Base-by-base conservation (phyloP, 2,329 filamentous ascomycete species). In the Penicillium vulpinum region DNA sequence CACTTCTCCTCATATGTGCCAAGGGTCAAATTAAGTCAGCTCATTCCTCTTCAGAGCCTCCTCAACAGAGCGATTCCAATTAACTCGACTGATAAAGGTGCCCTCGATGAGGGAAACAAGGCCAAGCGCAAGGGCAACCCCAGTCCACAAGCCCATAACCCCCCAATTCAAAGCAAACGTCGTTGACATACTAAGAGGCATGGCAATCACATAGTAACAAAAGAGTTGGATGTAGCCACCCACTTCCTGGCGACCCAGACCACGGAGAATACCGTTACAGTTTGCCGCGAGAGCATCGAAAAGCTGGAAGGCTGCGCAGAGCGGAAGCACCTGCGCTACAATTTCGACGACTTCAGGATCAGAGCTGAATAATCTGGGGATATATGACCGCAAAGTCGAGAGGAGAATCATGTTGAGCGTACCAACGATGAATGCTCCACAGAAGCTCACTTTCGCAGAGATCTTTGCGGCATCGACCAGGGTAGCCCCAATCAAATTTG, bases 401-500 rank as follows among this genome's bases (percentile, higher is more conserved):
- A 96, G 83, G 1, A 96, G 57, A 10, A 85, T 78, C 46, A 93
- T 78, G 73, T 97, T 97, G 71, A 93, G 82, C 15, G 92, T 56
- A 18, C 92, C 92, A n/a, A 96, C 83, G 16, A 89, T 62, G 47
- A 84, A 78, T 4, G 89, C 87, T 4, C 83, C 84, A 2, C 81
- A 79, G 60, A 95, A 82, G 4, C 86, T 88, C 54, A 96, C 92
- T 73, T 85, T 87, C n/a, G 89, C 89, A 0, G 89, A 89, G 3
- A 85, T 89, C 70, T 88, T 91, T 16, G 92, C 92, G 0, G 92
- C 89, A 44, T 88, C 86, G 2, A 90, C 87, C 11, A 97, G 81
- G 1, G 88, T 88, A 0, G 93, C 92, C 9, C 93, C 94, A 60
- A 97, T 95, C 33, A 97, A 78, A 67, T 97, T 97, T 18, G 92